Evolutionary conservation across 768 basidiomycete species (phyloP).

Genomic region (Tylopilus felleus): DNA sequence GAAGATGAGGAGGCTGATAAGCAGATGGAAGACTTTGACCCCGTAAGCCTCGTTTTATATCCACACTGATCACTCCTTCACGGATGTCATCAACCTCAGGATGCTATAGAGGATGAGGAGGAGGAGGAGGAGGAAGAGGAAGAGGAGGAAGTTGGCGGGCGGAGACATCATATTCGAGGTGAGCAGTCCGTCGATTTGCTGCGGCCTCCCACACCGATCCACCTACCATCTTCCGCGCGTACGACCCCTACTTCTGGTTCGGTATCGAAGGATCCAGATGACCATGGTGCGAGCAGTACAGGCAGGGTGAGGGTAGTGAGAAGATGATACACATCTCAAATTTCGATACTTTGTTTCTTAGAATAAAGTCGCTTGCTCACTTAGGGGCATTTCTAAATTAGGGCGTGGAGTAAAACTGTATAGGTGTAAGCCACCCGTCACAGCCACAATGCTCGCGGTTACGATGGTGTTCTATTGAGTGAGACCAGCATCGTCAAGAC

Average conservation of each 20-base stretch:
- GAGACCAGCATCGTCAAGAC: conserved; percentile 45
- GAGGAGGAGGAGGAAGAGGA: conserved; percentile 52
- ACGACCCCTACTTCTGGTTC: conserved; percentile 52
- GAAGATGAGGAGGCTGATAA: conserved; percentile 55
- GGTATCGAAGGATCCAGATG: conserved; percentile 43
- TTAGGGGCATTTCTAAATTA: conserved; percentile 12
- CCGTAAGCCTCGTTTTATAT: conserved; percentile 41
- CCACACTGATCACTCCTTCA: conserved; percentile 1
- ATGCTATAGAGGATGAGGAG: conserved; percentile 54
- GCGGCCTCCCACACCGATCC: conserved; percentile 38
- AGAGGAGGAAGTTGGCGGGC: conserved; percentile 24
- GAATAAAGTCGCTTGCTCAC: not conserved
- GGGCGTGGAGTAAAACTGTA: conserved; percentile 45
- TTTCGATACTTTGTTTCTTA: conserved; percentile 7
- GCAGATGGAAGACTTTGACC: conserved; percentile 86
- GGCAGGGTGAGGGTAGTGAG: conserved; percentile 52
- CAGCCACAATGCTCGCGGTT: conserved; percentile 41
- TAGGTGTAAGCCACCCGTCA: conserved; percentile 51
- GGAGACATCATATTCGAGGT: conserved; percentile 32
- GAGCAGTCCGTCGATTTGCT: conserved; percentile 37
- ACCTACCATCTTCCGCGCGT: conserved; percentile 42
- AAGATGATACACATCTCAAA: conserved; percentile 33
- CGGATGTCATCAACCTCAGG: conserved; percentile 33
- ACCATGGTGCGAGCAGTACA: conserved; percentile 27
- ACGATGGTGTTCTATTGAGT: not conserved